Base-by-base conservation (phyloP, 345 rosid species). In the Boechera stricta region DNA sequence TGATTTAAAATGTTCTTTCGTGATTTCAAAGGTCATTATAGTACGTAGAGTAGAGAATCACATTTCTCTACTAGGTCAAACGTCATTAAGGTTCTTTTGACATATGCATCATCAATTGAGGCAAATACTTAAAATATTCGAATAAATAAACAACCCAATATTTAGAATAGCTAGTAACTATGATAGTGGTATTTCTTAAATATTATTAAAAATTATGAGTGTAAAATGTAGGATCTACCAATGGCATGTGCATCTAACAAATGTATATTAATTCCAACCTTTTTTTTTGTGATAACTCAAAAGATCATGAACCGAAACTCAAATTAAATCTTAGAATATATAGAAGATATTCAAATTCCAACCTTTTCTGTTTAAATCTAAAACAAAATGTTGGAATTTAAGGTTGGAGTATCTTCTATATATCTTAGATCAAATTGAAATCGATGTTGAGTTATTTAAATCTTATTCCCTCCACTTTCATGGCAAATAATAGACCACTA, bases 61-160 rank as follows among this genome's bases (percentile, higher is more conserved):
- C 63, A 60, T 68, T 76, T 60, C 55, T 68, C 79, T 74, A 68
- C 74, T 60, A 47, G 44, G 33, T 38, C 68, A 58, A 49, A 68
- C 56, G 69, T 68, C 79, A 60, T 49, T 18, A 75, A 49, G 61
- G 39, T 16, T 44, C 35, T 67, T 29, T 7, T 16, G 67, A 67
- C 60, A 41, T 26, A 49, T 48, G 38, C 26, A 56, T 64, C 71
- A 57, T 48, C 59, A 10, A 26, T 16, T 26, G 33, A 48, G 49
- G 39, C 64, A 64, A 64, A 53, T 8, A 4, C 21, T 32, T 55
- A 44, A 33, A 64, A 21, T 56, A 66, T 16, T 35, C 21, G 33
- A 71, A 8, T 59, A 44, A 12, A 42, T 45, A 10, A 58, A 4
- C 44, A 57, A 44, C 56, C 21, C n/a, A 49, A 15, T 62, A 28